phyloP scores from a whole-genome alignment of 176 grass and related monocot species.

The Triticum turgidum region DNA sequence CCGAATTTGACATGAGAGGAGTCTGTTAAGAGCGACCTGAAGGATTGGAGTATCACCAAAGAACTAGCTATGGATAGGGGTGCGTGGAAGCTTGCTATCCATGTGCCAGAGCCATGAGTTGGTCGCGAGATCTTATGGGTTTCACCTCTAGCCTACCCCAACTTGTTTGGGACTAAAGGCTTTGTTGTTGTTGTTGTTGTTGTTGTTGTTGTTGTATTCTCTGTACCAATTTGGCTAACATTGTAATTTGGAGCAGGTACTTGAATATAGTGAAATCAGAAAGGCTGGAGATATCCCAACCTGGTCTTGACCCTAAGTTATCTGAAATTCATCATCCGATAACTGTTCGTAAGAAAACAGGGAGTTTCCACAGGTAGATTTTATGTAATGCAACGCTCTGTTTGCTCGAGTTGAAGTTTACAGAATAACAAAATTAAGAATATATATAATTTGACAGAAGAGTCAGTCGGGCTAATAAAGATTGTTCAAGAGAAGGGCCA shows the following conservation, averaged over 20 bases:
- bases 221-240: conserved; percentile 20
- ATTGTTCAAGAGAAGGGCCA: conserved; percentile 70
- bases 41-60: too few relatives aligned
- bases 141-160: too few relatives aligned
- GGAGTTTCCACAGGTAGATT: conserved; percentile 67
- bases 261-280: conserved; percentile 84
- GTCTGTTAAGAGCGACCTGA: too few relatives aligned
- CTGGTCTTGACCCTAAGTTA: conserved; percentile 69
- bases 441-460: conserved; percentile 46
- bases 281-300: conserved; percentile 87
- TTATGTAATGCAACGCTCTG: conserved; percentile 5
- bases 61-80: too few relatives aligned
- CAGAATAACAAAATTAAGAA: conserved; percentile 21
- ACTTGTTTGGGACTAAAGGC: too few relatives aligned
- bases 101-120: too few relatives aligned
- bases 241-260: conserved; percentile 54
- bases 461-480: conserved; percentile 59
- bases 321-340: conserved; percentile 94
- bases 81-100: too few relatives aligned
- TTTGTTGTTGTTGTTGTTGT: too few relatives aligned
- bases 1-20: too few relatives aligned
- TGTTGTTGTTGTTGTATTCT: neutral
- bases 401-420: conserved; percentile 21
- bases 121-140: too few relatives aligned
- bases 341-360: conserved; percentile 63